Conservation (phyloP, 495 filamentous ascomycete species). For the Penicillium bovifimosum region DNA sequence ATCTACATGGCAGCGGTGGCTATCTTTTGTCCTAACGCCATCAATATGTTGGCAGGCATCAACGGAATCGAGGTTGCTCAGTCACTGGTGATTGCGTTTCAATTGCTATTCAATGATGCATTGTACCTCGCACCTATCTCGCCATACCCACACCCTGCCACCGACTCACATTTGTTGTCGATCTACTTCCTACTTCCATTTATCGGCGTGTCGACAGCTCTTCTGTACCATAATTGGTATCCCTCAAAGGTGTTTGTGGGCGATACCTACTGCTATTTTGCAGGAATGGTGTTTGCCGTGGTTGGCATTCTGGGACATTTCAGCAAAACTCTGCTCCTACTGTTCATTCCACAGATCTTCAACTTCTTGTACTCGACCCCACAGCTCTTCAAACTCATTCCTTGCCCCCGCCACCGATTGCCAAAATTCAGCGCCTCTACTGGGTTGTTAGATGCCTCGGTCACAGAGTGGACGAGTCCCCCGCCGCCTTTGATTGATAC, state of each 20-base stretch:
- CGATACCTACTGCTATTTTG: slow-evolving; percentile 99
- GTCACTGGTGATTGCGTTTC: slow-evolving; percentile 80
- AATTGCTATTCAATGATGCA: slow-evolving; percentile 85
- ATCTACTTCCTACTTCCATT: slow-evolving; percentile 93
- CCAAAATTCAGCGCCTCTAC: slow-evolving; percentile 81
- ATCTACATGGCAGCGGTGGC: slow-evolving; percentile 90
- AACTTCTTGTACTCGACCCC: slow-evolving; percentile 93
- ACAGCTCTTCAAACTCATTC: slow-evolving; percentile 82
- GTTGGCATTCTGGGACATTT: slow-evolving; percentile 97
- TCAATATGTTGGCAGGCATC: slow-evolving; percentile 97
- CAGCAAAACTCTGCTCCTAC: slow-evolving; percentile 87
- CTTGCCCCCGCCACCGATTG: slow-evolving; percentile 86
- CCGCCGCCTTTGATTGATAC: slow-evolving; percentile 56
- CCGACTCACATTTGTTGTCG: slow-evolving; percentile 91
- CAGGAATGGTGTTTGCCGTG: slow-evolving; percentile 97
- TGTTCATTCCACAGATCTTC: slow-evolving; percentile 91
- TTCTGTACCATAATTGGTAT: slow-evolving; percentile 93
- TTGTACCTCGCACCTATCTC: slow-evolving; percentile 58
- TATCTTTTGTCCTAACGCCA: slow-evolving; percentile 96
- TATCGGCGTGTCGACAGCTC: slow-evolving; percentile 80
- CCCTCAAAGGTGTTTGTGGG: slow-evolving; percentile 93
- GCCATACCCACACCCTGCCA: slow-evolving; percentile 84
- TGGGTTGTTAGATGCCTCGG: slow-evolving; percentile 76
- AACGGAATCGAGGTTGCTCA: slow-evolving; percentile 97
- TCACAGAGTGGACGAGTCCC: slow-evolving; percentile 71